These are phyloP conservation scores for Naganishia cerealis DNA, from an alignment of 1,284 basidiomycete species.

Conservation along the genomic window DNA sequence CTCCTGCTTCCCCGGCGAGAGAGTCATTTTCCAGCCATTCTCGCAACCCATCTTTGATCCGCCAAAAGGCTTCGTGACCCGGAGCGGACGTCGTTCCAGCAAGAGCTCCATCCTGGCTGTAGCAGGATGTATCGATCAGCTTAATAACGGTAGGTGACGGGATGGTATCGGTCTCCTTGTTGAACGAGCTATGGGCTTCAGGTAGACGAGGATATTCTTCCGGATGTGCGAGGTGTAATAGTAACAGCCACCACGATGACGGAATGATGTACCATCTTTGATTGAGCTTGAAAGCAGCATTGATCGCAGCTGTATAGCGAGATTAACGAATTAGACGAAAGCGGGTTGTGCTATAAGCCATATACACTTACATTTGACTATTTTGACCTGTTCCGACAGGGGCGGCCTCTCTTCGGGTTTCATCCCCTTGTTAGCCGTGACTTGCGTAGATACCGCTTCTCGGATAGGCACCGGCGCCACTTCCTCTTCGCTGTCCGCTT, in stretches of 20 bases:
- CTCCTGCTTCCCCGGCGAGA: not conserved
- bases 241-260: constrained; percentile 38
- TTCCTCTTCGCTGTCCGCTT: not conserved
- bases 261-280: constrained; percentile 48
- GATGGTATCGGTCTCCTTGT: constrained; percentile 19
- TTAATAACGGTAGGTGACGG: constrained; percentile 28
- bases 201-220: constrained; percentile 21
- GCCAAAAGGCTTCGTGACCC: constrained; percentile 26
- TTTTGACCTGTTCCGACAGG: constrained; percentile 25
- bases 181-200: constrained; percentile 34
- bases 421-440: constrained; percentile 10
- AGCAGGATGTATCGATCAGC: constrained; percentile 37
- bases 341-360: too few relatives aligned
- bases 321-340: not conserved
- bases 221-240: constrained; percentile 39
- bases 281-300: constrained; percentile 42
- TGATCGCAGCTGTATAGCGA: constrained; percentile 37
- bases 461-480: not conserved
- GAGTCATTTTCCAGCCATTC: constrained; percentile 27
- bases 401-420: constrained; percentile 7
- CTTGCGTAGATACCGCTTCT: not conserved
- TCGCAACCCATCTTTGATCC: constrained; percentile 22
- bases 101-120: not conserved
- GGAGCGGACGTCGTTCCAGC: constrained; percentile 31
- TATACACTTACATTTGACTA: constrained; percentile 26